Evolutionary conservation across 148 eudicot genomes (phyloP), one percentile per base, ranked within the genome.

Genomic region (Cornus suecica): DNA sequence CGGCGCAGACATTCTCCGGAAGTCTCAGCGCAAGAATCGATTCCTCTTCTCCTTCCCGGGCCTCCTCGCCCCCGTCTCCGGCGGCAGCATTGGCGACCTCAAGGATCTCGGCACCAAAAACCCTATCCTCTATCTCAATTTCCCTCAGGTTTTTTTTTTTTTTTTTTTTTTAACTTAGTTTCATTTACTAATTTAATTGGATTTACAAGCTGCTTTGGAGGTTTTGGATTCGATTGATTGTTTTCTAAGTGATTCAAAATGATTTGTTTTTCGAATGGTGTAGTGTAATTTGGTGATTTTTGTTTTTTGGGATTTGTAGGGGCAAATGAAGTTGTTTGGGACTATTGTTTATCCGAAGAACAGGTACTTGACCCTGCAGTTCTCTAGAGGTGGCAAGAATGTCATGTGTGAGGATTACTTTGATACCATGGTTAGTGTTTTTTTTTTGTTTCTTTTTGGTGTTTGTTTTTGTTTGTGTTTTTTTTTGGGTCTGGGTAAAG

Each of bases 371-470:
- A 92, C 95, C 68, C 76, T 94, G 86, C 98, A 94, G 85, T 94
- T 90, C 82, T 94, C 98, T 13, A 84, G 72, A 89, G 90, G 98
- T 65, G 98, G 98, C 84, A 94, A 90, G 86, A 90, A 82, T 83
- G 98, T 94, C 67, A 84, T 86, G 77, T 94, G 98, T 65, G 95
- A 92, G 76, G 95, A 94, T 80, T 89, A 86, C 84, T 90, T 92
- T 68, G 98, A 94, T 73, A 88, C 88, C 45, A 86, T 94, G 97
- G 98, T 92, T 45, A 74, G 87, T 77, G 28, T 80, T 66, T 67
- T 72, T 48, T n/a, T 30, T 34, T 23, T 75, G 32, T 64, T 42
- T 48, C 24, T 60, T 32, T 28, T 1, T 32, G 2, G 2, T 2
- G 5, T 32, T 32, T 5, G 5, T 6, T 37, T 37, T 37, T 37